Evolutionary conservation across 805 yeast species (phyloP).

Genomic region (Metschnikowia shivogae): DNA sequence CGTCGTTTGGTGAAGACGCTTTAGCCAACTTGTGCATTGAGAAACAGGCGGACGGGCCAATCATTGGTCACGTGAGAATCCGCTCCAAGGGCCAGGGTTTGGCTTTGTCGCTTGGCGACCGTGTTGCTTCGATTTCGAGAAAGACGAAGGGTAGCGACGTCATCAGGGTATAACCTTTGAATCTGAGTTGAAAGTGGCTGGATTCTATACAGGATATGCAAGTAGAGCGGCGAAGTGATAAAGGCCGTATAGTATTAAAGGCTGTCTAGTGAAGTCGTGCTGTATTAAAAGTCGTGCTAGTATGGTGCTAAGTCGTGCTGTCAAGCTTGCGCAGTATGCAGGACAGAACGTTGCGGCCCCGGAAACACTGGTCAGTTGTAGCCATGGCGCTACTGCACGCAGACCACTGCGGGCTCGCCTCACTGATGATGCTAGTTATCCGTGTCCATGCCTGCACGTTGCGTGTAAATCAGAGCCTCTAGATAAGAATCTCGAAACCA

Average conservation of each 20-base stretch:
- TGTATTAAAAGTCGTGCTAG: too few species aligned
- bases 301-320: not conserved
- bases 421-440: too few species aligned
- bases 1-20: slow-evolving; percentile 97
- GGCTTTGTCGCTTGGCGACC: slow-evolving; percentile 91
- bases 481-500: too few species aligned
- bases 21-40: slow-evolving; percentile 94
- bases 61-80: slow-evolving; percentile 91
- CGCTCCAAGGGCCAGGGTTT: slow-evolving; percentile 97
- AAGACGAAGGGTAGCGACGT: slow-evolving; percentile 24
- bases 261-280: too few species aligned
- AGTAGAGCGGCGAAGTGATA: too few species aligned
- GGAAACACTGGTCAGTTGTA: too few species aligned
- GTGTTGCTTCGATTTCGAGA: slow-evolving; percentile 80
- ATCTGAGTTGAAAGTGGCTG: not conserved
- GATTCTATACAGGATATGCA: not conserved
- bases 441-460: too few species aligned
- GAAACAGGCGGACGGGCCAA: slow-evolving; percentile 65
- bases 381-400: too few species aligned
- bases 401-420: too few species aligned
- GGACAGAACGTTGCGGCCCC: not conserved
- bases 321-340: not conserved
- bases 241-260: too few species aligned
- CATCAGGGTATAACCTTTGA: slow-evolving; percentile 8
- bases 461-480: too few species aligned